Evolutionary conservation across 306 rosid species (phyloP).

Genomic region (Citrullus mucosospermus): DNA sequence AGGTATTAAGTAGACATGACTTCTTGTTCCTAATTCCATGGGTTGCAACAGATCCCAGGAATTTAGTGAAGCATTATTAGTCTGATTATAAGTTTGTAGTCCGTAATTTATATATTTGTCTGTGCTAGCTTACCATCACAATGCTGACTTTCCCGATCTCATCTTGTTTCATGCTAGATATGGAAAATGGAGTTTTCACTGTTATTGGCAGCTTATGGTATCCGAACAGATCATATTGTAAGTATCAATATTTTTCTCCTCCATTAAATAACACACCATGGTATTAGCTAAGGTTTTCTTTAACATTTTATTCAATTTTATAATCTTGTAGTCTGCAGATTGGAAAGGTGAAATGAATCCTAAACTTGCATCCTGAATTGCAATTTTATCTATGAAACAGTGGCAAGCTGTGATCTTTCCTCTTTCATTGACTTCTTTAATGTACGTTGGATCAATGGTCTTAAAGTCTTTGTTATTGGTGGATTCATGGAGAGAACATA

Average conservation of each 20-base stretch:
- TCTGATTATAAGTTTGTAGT: not conserved
- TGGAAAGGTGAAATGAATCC: slow-evolving; percentile 34
- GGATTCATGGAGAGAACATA: slow-evolving; percentile 34
- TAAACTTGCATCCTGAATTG: slow-evolving; percentile 45
- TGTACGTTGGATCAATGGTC: slow-evolving; percentile 74
- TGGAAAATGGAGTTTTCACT: slow-evolving; percentile 20
- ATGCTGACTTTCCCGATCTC: slow-evolving; percentile 14
- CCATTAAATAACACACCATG: not conserved
- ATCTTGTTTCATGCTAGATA: slow-evolving; percentile 34
- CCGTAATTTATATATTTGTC: not conserved
- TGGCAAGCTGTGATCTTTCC: slow-evolving; percentile 84
- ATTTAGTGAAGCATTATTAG: not conserved
- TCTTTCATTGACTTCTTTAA: slow-evolving; percentile 60
- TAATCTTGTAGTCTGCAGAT: slow-evolving; percentile 32
- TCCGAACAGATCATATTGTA: slow-evolving; percentile 69
- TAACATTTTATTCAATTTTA: slow-evolving; percentile 26
- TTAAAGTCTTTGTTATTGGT: slow-evolving; percentile 40
- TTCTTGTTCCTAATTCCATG: not conserved
- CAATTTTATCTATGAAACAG: slow-evolving; percentile 75
- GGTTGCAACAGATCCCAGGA: not conserved
- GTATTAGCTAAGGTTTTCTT: slow-evolving; percentile 3
- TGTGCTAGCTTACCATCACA: not conserved
- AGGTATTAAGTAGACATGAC: not conserved
- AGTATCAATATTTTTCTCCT: slow-evolving; percentile 21
- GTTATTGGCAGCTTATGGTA: slow-evolving; percentile 49